Conservation (phyloP, 2,329 filamentous ascomycete genomes). For the Trichoderma citrinoviride region DNA sequence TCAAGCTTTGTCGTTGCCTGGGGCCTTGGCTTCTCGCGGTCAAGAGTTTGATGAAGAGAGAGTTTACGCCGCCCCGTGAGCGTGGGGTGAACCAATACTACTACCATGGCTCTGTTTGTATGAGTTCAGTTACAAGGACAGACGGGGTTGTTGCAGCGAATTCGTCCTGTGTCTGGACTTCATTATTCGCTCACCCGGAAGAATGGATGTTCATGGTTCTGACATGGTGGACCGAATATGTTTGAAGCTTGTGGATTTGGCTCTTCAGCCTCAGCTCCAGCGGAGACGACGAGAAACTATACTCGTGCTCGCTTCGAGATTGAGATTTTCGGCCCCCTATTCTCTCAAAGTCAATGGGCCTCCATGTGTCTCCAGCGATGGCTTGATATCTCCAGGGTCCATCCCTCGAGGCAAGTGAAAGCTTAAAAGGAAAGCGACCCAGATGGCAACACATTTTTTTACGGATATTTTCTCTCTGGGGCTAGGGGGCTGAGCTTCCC, state of each 20-base stretch:
- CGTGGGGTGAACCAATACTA: not conserved
- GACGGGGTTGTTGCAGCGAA: not conserved
- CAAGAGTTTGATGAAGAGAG: not conserved
- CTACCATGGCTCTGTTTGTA: no score
- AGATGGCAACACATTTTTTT: not conserved
- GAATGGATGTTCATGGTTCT: not conserved
- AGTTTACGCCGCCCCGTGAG: not conserved
- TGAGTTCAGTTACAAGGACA: not conserved
- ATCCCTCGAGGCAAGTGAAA: constrained; percentile 4
- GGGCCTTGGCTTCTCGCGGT: not conserved
- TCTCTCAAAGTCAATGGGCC: not conserved
- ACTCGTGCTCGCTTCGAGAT: not conserved
- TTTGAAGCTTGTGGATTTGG: constrained; percentile 1
- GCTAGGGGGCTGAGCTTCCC: not conserved
- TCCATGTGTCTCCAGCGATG: not conserved
- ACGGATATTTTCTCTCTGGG: not conserved
- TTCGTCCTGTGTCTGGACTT: not conserved
- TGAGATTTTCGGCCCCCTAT: not conserved
- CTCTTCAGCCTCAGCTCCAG: not conserved
- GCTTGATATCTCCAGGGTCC: constrained; percentile 15
- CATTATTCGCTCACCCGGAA: not conserved
- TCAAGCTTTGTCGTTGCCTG: not conserved
- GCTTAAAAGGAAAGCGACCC: not conserved
- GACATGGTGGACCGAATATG: not conserved
- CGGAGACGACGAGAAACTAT: not conserved